Conservation (phyloP, 306 rosid species). For the Echinosophora koreensis region DNA sequence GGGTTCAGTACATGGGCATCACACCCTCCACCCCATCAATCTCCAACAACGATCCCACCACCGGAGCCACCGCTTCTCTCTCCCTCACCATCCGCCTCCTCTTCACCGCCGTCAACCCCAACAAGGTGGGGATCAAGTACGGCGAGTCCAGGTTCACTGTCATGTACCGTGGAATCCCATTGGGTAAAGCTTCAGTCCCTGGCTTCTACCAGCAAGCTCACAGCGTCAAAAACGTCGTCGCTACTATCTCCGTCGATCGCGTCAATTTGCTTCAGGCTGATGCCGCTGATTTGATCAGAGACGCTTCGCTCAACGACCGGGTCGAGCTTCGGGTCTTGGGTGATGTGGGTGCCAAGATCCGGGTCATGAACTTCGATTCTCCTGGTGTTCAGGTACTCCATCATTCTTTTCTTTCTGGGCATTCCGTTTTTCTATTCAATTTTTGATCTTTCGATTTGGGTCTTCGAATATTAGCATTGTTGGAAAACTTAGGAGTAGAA, state of each 20-base stretch:
- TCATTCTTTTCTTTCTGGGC: not conserved
- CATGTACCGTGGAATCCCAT: slow-evolving; percentile 94
- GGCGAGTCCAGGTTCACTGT: slow-evolving; percentile 90
- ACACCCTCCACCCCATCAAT: slow-evolving; percentile 42
- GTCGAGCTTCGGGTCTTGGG: slow-evolving; percentile 85
- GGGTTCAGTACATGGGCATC: slow-evolving; percentile 87
- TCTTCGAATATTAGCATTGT: not conserved
- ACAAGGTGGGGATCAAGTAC: slow-evolving; percentile 95
- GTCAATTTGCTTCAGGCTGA: slow-evolving; percentile 85
- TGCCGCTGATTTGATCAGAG: slow-evolving; percentile 81
- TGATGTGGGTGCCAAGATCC: slow-evolving; percentile 98
- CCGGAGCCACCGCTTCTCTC: slow-evolving; percentile 65
- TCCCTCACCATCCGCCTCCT: slow-evolving; percentile 77
- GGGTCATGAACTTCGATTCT: slow-evolving; percentile 82
- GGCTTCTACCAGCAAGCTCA: slow-evolving; percentile 89
- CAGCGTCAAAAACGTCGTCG: slow-evolving; percentile 69
- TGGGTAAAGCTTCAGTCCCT: slow-evolving; percentile 83
- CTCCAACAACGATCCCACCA: slow-evolving; percentile 32
- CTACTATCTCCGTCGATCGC: slow-evolving; percentile 80
- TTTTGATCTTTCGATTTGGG: not conserved
- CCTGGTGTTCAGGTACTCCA: slow-evolving; percentile 81
- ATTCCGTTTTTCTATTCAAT: slow-evolving; percentile 3
- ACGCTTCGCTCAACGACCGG: slow-evolving; percentile 87
- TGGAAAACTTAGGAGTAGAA: not conserved
- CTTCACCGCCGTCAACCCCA: slow-evolving; percentile 84